Evolutionary conservation across 345 rosid genomes (phyloP), one percentile per base, ranked within the genome.

Genomic region (Diplotaxis tenuifolia): DNA sequence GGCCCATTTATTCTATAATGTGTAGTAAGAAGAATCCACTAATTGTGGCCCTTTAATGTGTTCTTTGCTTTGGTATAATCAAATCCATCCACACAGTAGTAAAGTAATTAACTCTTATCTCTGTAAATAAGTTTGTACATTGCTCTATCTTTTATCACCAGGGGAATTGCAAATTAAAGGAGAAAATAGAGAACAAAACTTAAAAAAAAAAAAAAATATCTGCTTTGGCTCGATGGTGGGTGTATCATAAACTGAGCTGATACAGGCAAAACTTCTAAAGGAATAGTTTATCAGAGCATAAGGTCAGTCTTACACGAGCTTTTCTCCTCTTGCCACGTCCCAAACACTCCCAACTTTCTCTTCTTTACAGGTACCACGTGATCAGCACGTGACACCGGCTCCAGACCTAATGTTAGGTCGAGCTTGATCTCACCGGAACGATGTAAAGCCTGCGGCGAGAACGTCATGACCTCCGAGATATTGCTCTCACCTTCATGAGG

Each of bases 291-390:
- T 14, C 21, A 47, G 2, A 85, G 86, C 20, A 47, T 85, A 53
- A 91, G 84, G 82, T 84, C 85, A 74, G 88, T 75, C 64, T 84
- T 83, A 78, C 87, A 86, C 67, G 81, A 58, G 70, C 50, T n/a
- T n/a, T n/a, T 65, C 16, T 81, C 80, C 11, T 55, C 77, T 18
- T 82, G 83, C 1, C 78, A 57, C 57, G 79, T 65, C n/a, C 54
- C 82, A 22, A 78, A 78, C 8, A 78, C 70, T 6, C 81, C 77
- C 20, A 82, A 40, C 61, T 72, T 87, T 40, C 97, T 84, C 75
- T 91, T 91, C 81, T 91, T 91, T 47, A 91, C 84, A 2, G 97
- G 97, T 0, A 88, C 84, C 53, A 86, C 86, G 82, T 76, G 82
- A 52, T 45, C 52, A 8, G 66, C 87, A 65, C 82, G 88, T 68